These are phyloP conservation scores for Paramecium biaurelia DNA, from an alignment of 73 alveolate species.

Conservation along the genomic window DNA sequence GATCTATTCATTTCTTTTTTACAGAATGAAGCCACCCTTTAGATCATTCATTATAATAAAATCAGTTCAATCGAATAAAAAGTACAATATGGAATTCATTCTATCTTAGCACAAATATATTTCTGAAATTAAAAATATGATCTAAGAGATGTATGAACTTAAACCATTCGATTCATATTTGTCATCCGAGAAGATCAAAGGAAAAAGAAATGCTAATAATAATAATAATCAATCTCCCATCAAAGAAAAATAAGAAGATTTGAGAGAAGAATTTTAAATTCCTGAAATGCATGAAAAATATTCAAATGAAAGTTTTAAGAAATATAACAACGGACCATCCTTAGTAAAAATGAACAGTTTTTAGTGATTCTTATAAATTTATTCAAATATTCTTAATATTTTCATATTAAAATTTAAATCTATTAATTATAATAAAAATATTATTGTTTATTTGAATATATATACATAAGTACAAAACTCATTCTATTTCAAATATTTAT, in stretches of 20 bases:
- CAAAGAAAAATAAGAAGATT: background rate
- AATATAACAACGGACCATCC: background rate
- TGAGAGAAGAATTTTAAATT: background rate
- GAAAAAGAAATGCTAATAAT: background rate
- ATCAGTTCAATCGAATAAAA: slow-evolving; percentile 48
- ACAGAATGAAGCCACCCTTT: slow-evolving; percentile 23
- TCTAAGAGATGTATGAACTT: background rate
- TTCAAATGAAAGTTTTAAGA: background rate
- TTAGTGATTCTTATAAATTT: background rate
- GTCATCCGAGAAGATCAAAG: background rate
- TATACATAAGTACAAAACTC: background rate
- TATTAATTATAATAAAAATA: too few species aligned
- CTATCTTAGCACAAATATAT: slow-evolving; percentile 44
- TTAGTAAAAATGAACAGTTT: background rate
- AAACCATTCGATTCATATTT: background rate
- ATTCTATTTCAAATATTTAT: background rate
- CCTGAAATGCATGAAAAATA: background rate
- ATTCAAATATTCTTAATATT: background rate
- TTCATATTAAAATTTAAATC: too few species aligned
- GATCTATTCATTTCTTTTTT: background rate
- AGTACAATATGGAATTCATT: slow-evolving; percentile 2
- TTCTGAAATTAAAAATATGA: slow-evolving; percentile 38
- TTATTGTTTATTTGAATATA: too few species aligned
- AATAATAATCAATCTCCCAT: background rate
- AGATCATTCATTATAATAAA: slow-evolving; percentile 34